phyloP scores from a whole-genome alignment of 345 rosid genomes.

The Syzygium oleosum region DNA sequence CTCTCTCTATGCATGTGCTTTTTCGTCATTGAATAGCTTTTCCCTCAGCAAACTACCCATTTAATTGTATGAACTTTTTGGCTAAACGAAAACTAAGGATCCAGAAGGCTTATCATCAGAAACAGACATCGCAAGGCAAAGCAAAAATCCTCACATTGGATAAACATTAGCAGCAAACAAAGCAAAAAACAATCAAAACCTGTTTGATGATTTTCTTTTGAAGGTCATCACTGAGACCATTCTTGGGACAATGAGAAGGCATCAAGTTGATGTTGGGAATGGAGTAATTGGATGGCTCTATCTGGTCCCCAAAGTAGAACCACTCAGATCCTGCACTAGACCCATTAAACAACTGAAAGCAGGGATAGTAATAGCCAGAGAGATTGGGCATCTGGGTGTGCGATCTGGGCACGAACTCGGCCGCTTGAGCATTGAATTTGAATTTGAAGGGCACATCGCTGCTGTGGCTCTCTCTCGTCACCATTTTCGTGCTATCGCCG shows the following conservation, averaged over 20 bases:
- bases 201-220: slow-evolving; percentile 80
- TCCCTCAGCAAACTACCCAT: background rate
- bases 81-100: background rate
- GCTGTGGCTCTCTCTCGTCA: background rate
- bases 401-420: slow-evolving; percentile 81
- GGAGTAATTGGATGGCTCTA: slow-evolving; percentile 43
- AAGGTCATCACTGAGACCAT: slow-evolving; percentile 62
- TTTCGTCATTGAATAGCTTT: background rate
- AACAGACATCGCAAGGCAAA: background rate
- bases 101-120: background rate
- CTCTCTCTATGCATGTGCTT: background rate
- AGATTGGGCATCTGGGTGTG: slow-evolving; percentile 21
- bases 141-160: background rate
- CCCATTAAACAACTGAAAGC: slow-evolving; percentile 42
- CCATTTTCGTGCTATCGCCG: background rate
- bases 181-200: slow-evolving; percentile 20
- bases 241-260: slow-evolving; percentile 36
- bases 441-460: slow-evolving; percentile 48
- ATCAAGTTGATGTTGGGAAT: slow-evolving; percentile 35
- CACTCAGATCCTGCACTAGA: slow-evolving; percentile 54
- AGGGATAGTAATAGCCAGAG: slow-evolving; percentile 67
- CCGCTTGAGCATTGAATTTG: slow-evolving; percentile 90
- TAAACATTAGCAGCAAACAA: background rate
- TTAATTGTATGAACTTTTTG: background rate
- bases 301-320: slow-evolving; percentile 63